phyloP scores from a whole-genome alignment of 331 rosid species.

The Malus hybrid region DNA sequence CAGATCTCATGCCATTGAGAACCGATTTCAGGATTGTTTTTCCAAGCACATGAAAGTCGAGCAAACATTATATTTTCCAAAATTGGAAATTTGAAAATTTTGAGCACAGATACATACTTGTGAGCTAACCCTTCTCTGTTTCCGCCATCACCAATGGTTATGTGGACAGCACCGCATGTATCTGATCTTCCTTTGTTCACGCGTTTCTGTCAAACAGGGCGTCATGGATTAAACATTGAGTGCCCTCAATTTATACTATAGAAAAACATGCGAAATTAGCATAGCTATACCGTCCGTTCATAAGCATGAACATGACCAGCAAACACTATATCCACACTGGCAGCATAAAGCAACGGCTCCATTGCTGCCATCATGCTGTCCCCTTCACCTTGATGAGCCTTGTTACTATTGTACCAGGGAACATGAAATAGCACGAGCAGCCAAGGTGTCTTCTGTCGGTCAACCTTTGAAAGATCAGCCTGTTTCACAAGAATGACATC shows the following conservation, averaged over 20 bases:
- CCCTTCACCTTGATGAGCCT: conserved; percentile 87
- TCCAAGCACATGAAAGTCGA: background rate
- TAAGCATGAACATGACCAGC: conserved; percentile 94
- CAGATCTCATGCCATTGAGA: background rate
- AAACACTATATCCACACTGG: conserved; percentile 59
- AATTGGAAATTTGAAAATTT: background rate
- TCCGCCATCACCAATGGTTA: conserved; percentile 95
- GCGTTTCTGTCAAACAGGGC: conserved; percentile 48
- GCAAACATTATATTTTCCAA: background rate
- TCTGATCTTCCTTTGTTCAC: conserved; percentile 52
- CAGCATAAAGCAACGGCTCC: conserved; percentile 82
- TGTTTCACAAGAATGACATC: conserved; percentile 19
- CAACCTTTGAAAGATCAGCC: conserved; percentile 69
- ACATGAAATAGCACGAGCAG: conserved; percentile 67
- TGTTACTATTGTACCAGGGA: conserved; percentile 92
- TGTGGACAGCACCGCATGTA: conserved; percentile 78
- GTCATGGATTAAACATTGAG: background rate
- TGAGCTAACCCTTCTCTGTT: conserved; percentile 82
- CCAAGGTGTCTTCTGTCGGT: conserved; percentile 83
- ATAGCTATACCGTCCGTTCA: conserved; percentile 65
- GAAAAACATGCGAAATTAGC: background rate
- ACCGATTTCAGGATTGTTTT: background rate
- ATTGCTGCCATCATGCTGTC: conserved; percentile 62
- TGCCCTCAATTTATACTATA: background rate
- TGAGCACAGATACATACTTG: conserved; percentile 29